These are phyloP conservation scores for Cercis canadensis DNA, from an alignment of 306 rosid species.

Conservation along the genomic window DNA sequence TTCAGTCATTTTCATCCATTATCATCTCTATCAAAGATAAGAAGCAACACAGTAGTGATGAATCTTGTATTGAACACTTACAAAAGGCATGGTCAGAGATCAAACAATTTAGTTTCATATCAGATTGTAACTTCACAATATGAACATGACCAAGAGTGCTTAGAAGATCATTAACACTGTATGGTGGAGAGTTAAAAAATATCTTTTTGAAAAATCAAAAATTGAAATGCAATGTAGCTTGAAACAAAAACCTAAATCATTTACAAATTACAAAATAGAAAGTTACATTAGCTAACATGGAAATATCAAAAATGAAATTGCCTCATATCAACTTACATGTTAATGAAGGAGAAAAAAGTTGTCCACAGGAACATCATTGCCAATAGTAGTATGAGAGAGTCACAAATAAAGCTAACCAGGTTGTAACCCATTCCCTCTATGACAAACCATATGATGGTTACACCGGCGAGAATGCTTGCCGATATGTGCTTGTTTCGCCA, in stretches of 20 bases:
- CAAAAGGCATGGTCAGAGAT: not conserved
- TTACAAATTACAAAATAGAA: too few species aligned
- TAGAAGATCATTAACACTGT: too few species aligned
- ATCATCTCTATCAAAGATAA: not conserved
- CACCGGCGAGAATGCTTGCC: constrained; percentile 44
- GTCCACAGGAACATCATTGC: constrained; percentile 54
- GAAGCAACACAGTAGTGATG: not conserved
- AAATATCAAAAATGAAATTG: too few species aligned
- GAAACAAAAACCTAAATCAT: too few species aligned
- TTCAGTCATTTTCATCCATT: not conserved
- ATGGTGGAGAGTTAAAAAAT: not conserved
- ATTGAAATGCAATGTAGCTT: too few species aligned
- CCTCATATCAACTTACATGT: constrained; percentile 50
- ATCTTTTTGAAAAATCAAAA: not conserved
- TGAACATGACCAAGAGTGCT: not conserved
- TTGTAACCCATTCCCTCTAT: constrained; percentile 59
- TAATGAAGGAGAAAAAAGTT: constrained; percentile 41
- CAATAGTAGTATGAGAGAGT: constrained; percentile 45
- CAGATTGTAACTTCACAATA: not conserved
- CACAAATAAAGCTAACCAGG: constrained; percentile 55
- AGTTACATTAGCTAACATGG: too few species aligned
- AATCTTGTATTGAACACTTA: not conserved
- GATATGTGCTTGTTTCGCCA: constrained; percentile 61
- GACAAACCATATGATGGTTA: constrained; percentile 55
- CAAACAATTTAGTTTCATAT: not conserved